Evolutionary conservation across 2,329 filamentous ascomycete genomes (phyloP), one percentile per base, ranked within the genome.

Genomic region (Penicillium sp.): DNA sequence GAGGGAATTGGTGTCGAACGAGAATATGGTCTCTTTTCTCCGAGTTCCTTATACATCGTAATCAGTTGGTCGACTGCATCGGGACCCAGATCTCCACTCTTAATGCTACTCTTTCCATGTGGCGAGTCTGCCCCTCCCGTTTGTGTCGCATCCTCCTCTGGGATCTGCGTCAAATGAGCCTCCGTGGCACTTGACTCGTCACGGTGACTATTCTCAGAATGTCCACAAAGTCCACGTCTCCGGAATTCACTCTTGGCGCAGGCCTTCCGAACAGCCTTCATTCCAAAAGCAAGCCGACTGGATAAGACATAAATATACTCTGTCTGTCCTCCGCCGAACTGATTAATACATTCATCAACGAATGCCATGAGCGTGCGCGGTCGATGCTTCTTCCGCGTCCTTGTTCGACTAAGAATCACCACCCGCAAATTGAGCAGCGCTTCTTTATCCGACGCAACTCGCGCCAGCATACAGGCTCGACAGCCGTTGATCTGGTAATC

Each of bases 401-500:
- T 54, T 3, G 66, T 73, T 18, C 70, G 71, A 47, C 70, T 69
- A 13, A 69, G 52, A 26, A 74, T 36, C 1, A 64, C 51, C 1
- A 62, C 50, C 1, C 71, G 66, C 10, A 77, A 56, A 39, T 72
- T 66, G 16, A 63, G 63, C 14, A 77, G 31, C 1, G 55, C 55
- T 1, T 57, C 36, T 3, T 64, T 61, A 44, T 72, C 55, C 0
- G 54, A 47, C 1, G 65, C 63, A 11, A 77, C 59, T 0, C 69
- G 63, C 6, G 67, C 61, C 9, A 77, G 37, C 45, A 76, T 74
- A 42, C 75, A 77, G 0, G 69, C 75, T 24, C 71, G 59, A 53
- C 75, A 77, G 8, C 55, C 46, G 44, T 73, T 70, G 18, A 48
- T 53, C 55, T 76, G 72, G 37, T 67, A 70, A 7, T 26, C 11